Base-by-base conservation (phyloP, 805 yeast genomes). In the Candida qinlingensis region DNA sequence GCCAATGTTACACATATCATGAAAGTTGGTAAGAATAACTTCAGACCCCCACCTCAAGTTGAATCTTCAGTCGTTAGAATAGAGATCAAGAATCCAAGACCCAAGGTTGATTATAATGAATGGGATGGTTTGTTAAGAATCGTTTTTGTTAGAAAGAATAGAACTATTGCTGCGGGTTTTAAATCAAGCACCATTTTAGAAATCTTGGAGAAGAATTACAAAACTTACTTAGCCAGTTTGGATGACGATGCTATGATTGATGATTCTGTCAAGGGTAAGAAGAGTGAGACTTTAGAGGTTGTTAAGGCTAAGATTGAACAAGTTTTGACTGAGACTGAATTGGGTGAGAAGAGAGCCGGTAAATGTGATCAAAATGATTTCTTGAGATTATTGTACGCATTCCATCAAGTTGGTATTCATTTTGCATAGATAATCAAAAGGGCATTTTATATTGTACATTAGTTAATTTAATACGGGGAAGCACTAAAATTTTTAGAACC, bases 1-100 rank as follows among this genome's bases (percentile, higher is more conserved):
- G 97, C 97, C n/a, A 88, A 88, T 55, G 97, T 94, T 12, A 90
- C 96, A 7, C 99, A 94, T 66, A 87, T 94, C 46, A 94, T 94
- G 99, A 94, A 94, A 68, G 99, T 94, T 31, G 98, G 98, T 27
- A 86, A 83, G 64, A 94, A 94, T 64, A 94, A 94, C 63, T 94
- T 94, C 74, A 77, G 97, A 59, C 99, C 99, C 27, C 99, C 99
- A 9, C 99, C 99, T 50, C 91, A 94, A 67, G 99, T 94, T 49
- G 99, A 94, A 67, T 90, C 97, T 0, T 85, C 96, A 35, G 99
- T 94, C 42, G 98, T 94, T 19, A 79, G 96, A 61, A 81, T 94
- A 36, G 98, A 92, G 67, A 83, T 94, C 49, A 94, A 94, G 67
- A 75, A 69, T 48, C 99, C 98, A 45, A 80, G 97, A 58, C 99